Evolutionary conservation across 1,139 yeast genomes (phyloP).

Genomic region (Taiozyma sp.): DNA sequence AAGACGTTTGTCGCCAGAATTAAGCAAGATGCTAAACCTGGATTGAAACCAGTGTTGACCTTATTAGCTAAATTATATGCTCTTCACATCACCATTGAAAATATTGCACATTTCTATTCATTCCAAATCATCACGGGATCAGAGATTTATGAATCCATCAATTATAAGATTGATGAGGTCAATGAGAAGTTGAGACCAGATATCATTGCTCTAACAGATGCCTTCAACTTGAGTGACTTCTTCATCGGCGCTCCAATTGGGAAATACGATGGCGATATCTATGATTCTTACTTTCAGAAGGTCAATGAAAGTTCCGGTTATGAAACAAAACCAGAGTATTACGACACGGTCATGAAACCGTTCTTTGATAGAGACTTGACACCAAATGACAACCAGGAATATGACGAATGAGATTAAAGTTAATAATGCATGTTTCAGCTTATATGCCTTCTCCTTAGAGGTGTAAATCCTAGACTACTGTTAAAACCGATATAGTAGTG

Average conservation of each 20-base stretch:
- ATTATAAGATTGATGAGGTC: constrained; percentile 26
- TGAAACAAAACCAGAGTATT: constrained; percentile 35
- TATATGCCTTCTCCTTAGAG: too few relatives aligned
- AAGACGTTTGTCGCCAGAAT: constrained; percentile 31
- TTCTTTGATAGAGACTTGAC: constrained; percentile 29
- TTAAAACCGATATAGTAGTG: too few relatives aligned
- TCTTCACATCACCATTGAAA: constrained; percentile 16
- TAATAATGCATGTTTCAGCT: too few relatives aligned
- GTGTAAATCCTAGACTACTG: too few relatives aligned
- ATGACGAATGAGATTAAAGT: not conserved
- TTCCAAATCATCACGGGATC: constrained; percentile 14
- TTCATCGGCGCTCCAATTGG: constrained; percentile 84
- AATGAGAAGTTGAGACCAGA: constrained; percentile 54
- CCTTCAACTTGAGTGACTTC: constrained; percentile 80
- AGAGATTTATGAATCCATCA: constrained; percentile 15
- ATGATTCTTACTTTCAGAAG: constrained; percentile 64
- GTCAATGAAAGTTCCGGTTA: constrained; percentile 29
- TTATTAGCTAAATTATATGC: constrained; percentile 16
- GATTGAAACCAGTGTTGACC: constrained; percentile 23
- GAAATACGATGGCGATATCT: constrained; percentile 75
- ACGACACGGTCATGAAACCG: constrained; percentile 32
- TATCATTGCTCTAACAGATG: constrained; percentile 76
- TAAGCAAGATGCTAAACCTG: constrained; percentile 21
- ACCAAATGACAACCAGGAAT: constrained; percentile 20
- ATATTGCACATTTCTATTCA: constrained; percentile 19